Evolutionary conservation across 2,329 filamentous ascomycete genomes (phyloP).

Genomic region (Mycocentrospora acerina): DNA sequence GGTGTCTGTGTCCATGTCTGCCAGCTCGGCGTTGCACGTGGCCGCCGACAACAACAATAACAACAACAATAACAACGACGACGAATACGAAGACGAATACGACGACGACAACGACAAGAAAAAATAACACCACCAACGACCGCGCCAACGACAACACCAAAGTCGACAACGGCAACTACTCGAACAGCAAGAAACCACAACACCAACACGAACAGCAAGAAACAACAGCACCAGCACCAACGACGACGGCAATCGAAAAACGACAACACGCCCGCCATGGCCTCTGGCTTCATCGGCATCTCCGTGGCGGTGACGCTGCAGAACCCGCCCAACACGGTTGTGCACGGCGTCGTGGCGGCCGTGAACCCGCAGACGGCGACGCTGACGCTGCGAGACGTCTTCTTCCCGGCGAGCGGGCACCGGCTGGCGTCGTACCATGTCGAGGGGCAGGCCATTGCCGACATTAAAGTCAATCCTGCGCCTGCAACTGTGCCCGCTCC

Average conservation of each 20-base stretch:
- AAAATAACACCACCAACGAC: too few relatives aligned
- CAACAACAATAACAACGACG: too few relatives aligned
- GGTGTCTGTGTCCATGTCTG: too few relatives aligned
- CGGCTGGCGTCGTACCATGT: slow-evolving; percentile 56
- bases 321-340: slow-evolving; percentile 62
- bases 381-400: slow-evolving; percentile 67
- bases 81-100: too few relatives aligned
- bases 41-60: too few relatives aligned
- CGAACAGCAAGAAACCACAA: too few relatives aligned
- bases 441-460: slow-evolving; percentile 59
- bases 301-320: slow-evolving; percentile 73
- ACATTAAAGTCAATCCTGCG: slow-evolving; percentile 55
- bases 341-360: slow-evolving; percentile 70
- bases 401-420: slow-evolving; percentile 57
- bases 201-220: too few relatives aligned
- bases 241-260: not conserved
- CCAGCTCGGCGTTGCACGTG: too few relatives aligned
- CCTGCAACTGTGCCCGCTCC: slow-evolving; percentile 15
- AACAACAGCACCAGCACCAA: too few relatives aligned
- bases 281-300: slow-evolving; percentile 70
- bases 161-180: too few relatives aligned
- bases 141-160: too few relatives aligned
- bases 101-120: too few relatives aligned
- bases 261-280: slow-evolving; percentile 50
- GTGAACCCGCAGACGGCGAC: slow-evolving; percentile 64